Evolutionary conservation across 116 monocot genomes (phyloP).

Genomic region (Cymodocea nodosa): DNA sequence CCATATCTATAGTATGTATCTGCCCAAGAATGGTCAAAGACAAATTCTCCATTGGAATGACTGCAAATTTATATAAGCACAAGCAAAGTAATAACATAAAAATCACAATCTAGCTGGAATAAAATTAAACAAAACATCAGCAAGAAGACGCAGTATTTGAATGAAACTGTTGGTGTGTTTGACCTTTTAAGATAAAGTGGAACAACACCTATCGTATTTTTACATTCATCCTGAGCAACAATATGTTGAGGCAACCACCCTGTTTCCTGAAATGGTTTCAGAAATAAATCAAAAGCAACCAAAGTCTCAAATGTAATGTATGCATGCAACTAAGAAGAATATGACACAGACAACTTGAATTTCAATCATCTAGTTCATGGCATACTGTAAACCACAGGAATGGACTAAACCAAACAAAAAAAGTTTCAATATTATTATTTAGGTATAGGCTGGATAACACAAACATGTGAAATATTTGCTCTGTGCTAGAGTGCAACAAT

Average conservation of each 20-base stretch:
- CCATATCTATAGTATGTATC: constrained; percentile 95
- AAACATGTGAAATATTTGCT: no score
- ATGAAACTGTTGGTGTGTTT: constrained; percentile 12
- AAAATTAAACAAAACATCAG: not conserved
- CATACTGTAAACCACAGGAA: no score
- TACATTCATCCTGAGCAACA: constrained; percentile 76
- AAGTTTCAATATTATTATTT: no score
- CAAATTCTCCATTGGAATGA: constrained; percentile 95
- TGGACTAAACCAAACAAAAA: no score
- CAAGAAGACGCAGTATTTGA: not conserved
- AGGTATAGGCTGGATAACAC: no score
- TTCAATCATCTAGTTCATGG: no score
- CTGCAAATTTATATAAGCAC: constrained; percentile 21
- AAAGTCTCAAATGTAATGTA: not conserved
- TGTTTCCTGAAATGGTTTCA: constrained; percentile 64
- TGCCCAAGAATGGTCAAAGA: constrained; percentile 97
- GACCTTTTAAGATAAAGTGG: constrained; percentile 99
- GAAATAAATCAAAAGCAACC: constrained; percentile 2
- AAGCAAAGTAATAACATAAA: not conserved
- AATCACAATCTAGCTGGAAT: not conserved
- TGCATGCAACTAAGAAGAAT: no score
- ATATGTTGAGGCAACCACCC: constrained; percentile 95
- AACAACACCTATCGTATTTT: constrained; percentile 88
- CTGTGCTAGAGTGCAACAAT: no score
- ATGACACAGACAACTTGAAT: no score